These are phyloP conservation scores for Massariosphaeria phaeospora DNA, from an alignment of 495 filamentous ascomycete species.

Conservation along the genomic window DNA sequence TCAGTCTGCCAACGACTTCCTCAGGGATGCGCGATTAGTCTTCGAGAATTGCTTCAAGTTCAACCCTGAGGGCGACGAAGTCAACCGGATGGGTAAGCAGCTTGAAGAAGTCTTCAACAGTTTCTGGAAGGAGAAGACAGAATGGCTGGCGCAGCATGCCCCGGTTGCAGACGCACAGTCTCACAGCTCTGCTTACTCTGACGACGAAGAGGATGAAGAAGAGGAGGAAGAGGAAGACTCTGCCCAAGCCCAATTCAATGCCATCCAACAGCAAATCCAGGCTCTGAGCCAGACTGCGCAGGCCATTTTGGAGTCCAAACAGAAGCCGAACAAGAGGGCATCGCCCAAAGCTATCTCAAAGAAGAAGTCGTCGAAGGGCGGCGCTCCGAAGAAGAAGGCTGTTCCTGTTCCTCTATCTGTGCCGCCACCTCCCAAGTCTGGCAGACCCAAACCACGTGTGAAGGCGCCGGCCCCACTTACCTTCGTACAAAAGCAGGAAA, in stretches of 20 bases:
- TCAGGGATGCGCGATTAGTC: constrained; percentile 74
- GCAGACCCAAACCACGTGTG: constrained; percentile 21
- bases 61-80: constrained; percentile 73
- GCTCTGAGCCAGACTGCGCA: constrained; percentile 36
- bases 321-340: constrained; percentile 53
- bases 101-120: constrained; percentile 67
- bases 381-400: constrained; percentile 49
- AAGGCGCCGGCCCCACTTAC: constrained; percentile 44
- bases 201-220: constrained; percentile 59
- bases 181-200: constrained; percentile 49
- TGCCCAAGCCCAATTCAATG: constrained; percentile 28
- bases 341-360: constrained; percentile 40
- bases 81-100: constrained; percentile 62
- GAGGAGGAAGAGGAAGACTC: constrained; percentile 62
- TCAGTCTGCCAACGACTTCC: constrained; percentile 76
- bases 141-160: constrained; percentile 70
- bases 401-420: constrained; percentile 17
- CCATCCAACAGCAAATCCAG: constrained; percentile 55
- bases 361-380: constrained; percentile 44
- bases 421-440: constrained; percentile 26
- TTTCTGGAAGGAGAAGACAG: constrained; percentile 67
- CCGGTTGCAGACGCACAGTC: constrained; percentile 50
- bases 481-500: constrained; percentile 79
- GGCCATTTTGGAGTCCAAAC: constrained; percentile 33
- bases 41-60: constrained; percentile 88